These are phyloP conservation scores for Poa pratensis DNA, from an alignment of 176 grass and related monocot species.

Conservation along the genomic window DNA sequence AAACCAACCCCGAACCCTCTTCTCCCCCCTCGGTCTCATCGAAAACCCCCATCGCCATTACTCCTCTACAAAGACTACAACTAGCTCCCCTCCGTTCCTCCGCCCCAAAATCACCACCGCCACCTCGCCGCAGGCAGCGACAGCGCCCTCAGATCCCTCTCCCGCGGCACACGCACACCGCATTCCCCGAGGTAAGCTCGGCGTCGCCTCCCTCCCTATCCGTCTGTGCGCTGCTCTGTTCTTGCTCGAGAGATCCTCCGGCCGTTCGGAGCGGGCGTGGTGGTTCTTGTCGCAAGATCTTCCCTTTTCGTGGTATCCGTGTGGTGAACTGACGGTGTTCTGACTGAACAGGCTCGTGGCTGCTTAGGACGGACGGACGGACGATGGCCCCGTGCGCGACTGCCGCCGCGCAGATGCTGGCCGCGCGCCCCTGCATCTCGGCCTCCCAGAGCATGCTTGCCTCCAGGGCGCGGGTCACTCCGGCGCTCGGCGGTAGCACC, in stretches of 20 bases:
- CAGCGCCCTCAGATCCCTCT: slow-evolving; percentile 37
- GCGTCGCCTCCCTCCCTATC: neutral
- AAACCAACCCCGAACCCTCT: slow-evolving; percentile 2
- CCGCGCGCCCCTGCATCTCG: slow-evolving; percentile 57
- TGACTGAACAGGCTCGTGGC: slow-evolving; percentile 11
- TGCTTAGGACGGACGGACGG: neutral
- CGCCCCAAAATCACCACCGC: slow-evolving; percentile 23
- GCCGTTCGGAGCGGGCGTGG: neutral
- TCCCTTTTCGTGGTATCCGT: neutral
- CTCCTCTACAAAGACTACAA: neutral
- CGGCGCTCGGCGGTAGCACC: neutral
- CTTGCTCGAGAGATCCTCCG: neutral
- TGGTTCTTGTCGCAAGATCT: neutral
- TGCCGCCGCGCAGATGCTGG: slow-evolving; percentile 54
- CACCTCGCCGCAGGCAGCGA: neutral
- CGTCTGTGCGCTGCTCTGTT: neutral
- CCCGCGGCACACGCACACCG: neutral
- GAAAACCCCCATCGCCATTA: slow-evolving; percentile 37
- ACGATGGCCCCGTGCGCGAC: slow-evolving; percentile 63
- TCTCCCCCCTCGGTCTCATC: slow-evolving; percentile 49
- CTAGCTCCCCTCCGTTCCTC: slow-evolving; percentile 8
- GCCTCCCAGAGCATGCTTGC: slow-evolving; percentile 48
- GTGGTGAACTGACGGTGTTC: neutral
- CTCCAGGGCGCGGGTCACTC: slow-evolving; percentile 27
- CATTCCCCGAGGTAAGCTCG: slow-evolving; percentile 4